Evolutionary conservation across 2,329 filamentous ascomycete species (phyloP), one percentile per base, ranked within the genome.

Genomic region (Trichoderma sp.): DNA sequence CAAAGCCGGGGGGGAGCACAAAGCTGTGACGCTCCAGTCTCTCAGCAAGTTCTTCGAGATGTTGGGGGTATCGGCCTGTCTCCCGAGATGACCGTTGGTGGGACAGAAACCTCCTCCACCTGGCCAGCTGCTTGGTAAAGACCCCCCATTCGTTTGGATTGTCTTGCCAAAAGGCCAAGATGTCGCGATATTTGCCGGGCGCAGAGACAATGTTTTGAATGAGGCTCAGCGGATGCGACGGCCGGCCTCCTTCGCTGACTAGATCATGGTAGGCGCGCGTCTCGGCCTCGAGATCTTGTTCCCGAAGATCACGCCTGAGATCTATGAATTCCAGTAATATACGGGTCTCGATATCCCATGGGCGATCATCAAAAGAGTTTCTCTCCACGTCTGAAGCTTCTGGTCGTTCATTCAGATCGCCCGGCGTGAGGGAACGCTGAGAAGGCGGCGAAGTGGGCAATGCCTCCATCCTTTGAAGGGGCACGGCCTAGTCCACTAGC

Each of bases 91-190:
- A 8, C 15, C 59, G 42, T 60, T 68, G 67, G 53, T 68, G 60
- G 5, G 60, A 27, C 3, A 61, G 60, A n/a, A 68, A 68, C 27
- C 22, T 54, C 67, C 53, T 61, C 67, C 67, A 68, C 37, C 61
- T 54, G 9, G 60, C 50, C 15, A 64, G 34, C 27, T 68, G 67
- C 42, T 65, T 68, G 67, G n/a, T 15, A 15, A 68, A 68, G 10
- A 68, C 60, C 17, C 59, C 60, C 67, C 60, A 68, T 17, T 68
- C 67, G 17, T 68, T 60, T 12, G 67, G 39, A 22, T 42, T 50
- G 27, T 59, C 52, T 35, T 68, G 67, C 67, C 67, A 68, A 27
- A 58, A 68, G 10, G 67, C 60, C 5, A 68, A 19, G 27, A 68
- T 68, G 17, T 68, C 67, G 22, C 67, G 60, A 15, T 68, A 66